phyloP scores from a whole-genome alignment of 2,329 filamentous ascomycete genomes.

The Elsinoe arachidis region DNA sequence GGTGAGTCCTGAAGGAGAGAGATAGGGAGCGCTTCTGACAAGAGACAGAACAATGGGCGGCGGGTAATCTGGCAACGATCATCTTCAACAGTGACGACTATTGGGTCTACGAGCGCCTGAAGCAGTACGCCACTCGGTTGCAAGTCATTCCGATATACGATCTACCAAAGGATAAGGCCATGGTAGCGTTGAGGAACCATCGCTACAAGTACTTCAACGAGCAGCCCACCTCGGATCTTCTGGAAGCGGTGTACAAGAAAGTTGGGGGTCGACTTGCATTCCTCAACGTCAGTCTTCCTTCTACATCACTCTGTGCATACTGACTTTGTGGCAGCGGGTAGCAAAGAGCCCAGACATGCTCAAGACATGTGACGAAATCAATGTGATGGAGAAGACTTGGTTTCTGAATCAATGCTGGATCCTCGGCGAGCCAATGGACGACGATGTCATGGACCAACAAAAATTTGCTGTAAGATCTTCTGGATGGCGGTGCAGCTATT shows the following conservation, averaged over 20 bases:
- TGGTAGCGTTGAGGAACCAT: slow-evolving; percentile 69
- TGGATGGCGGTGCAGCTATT: not conserved
- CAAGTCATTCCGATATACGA: slow-evolving; percentile 83
- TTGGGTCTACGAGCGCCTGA: slow-evolving; percentile 94
- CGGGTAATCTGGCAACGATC: slow-evolving; percentile 78
- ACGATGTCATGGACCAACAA: slow-evolving; percentile 97
- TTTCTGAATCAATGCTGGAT: slow-evolving; percentile 74
- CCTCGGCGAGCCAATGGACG: slow-evolving; percentile 70
- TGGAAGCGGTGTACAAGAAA: slow-evolving; percentile 73
- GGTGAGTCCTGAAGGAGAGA: slow-evolving; percentile 7
- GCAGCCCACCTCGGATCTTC: slow-evolving; percentile 41
- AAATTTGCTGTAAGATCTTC: slow-evolving; percentile 70
- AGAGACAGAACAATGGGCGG: slow-evolving; percentile 77
- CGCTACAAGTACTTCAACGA: slow-evolving; percentile 70
- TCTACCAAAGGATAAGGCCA: slow-evolving; percentile 67
- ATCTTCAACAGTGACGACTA: slow-evolving; percentile 97
- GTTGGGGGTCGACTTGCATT: slow-evolving; percentile 86
- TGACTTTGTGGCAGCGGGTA: slow-evolving; percentile 45
- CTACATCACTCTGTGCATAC: not conserved
- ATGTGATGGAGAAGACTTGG: slow-evolving; percentile 65
- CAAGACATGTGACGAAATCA: slow-evolving; percentile 64
- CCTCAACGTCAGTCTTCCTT: slow-evolving; percentile 45
- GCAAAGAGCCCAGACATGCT: slow-evolving; percentile 82
- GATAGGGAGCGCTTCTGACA: not conserved
- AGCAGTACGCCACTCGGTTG: slow-evolving; percentile 88